Conservation (phyloP, 2,329 filamentous ascomycete species). For the Xylariaceae sp. region DNA sequence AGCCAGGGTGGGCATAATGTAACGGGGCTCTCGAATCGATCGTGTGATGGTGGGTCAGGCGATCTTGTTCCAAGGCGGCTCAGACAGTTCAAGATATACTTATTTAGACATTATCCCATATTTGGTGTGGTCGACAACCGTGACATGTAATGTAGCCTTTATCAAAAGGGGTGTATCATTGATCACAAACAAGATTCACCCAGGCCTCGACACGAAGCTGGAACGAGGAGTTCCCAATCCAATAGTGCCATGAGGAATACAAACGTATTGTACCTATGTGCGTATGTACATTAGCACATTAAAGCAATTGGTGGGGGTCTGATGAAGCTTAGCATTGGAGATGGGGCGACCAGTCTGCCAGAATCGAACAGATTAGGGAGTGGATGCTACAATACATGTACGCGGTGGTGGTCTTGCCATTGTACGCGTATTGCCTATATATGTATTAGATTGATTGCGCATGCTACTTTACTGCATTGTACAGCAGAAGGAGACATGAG, state of each 20-base stretch:
- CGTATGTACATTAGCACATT: too few species aligned
- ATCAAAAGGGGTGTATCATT: not conserved
- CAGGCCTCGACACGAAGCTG: constrained; percentile 21
- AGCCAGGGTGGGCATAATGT: not conserved
- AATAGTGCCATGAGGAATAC: constrained; percentile 19
- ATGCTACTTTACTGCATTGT: not conserved
- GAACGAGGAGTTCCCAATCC: constrained; percentile 1
- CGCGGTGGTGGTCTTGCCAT: not conserved
- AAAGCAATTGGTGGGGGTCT: not conserved
- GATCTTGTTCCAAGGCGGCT: not conserved
- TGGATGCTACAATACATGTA: not conserved
- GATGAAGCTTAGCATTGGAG: not conserved
- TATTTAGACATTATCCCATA: not conserved
- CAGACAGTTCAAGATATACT: not conserved
- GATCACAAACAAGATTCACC: constrained; percentile 2
- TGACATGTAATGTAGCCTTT: too few species aligned
- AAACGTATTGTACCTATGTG: not conserved
- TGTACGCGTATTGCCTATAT: not conserved
- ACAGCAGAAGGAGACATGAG: not conserved
- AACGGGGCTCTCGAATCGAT: not conserved
- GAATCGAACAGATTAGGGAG: not conserved
- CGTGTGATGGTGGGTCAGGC: not conserved
- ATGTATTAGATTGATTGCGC: too few species aligned
- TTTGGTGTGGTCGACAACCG: not conserved
- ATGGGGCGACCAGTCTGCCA: not conserved